Conservation (phyloP, 1,284 basidiomycete species). For the Bjerkandera adusta region DNA sequence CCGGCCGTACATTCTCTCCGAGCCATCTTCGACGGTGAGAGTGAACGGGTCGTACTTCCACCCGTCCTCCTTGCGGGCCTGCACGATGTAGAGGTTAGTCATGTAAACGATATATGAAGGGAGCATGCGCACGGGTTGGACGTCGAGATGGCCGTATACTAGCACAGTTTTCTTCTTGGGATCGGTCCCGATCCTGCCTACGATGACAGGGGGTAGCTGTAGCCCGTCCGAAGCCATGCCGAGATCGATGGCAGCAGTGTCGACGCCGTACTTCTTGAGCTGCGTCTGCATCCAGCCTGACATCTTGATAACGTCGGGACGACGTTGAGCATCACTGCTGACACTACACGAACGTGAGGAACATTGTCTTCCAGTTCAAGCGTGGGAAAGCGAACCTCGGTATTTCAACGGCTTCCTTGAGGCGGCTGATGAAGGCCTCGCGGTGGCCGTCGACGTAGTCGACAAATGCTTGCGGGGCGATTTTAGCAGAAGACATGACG, state of each 20-base stretch:
- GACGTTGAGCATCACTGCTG: constrained; percentile 63
- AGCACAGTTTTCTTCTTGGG: constrained; percentile 89
- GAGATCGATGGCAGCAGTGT: constrained; percentile 70
- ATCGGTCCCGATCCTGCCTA: constrained; percentile 85
- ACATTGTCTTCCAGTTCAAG: neutral
- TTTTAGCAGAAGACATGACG: too few relatives aligned
- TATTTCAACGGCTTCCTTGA: constrained; percentile 85
- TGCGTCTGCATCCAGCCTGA: constrained; percentile 75
- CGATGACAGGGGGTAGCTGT: constrained; percentile 84
- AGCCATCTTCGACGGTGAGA: constrained; percentile 66
- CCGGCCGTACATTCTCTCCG: constrained; percentile 81
- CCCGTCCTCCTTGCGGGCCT: constrained; percentile 79
- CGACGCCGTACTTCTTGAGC: constrained; percentile 73
- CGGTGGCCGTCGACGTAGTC: constrained; percentile 73
- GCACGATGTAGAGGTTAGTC: neutral
- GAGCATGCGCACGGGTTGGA: constrained; percentile 69
- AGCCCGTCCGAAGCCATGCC: constrained; percentile 85
- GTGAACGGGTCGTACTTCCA: constrained; percentile 92
- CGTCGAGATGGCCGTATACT: constrained; percentile 90
- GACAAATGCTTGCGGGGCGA: constrained; percentile 46
- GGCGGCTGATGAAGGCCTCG: constrained; percentile 72
- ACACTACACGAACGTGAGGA: constrained; percentile 43
- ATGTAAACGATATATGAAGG: too few relatives aligned
- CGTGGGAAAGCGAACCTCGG: constrained; percentile 59
- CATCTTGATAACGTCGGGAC: constrained; percentile 82